A percentile compares a stretch with the other conserved stretches of the same genome.
Conservation (phyloP, 75 land plant species). For the Pinus taeda region DNA sequence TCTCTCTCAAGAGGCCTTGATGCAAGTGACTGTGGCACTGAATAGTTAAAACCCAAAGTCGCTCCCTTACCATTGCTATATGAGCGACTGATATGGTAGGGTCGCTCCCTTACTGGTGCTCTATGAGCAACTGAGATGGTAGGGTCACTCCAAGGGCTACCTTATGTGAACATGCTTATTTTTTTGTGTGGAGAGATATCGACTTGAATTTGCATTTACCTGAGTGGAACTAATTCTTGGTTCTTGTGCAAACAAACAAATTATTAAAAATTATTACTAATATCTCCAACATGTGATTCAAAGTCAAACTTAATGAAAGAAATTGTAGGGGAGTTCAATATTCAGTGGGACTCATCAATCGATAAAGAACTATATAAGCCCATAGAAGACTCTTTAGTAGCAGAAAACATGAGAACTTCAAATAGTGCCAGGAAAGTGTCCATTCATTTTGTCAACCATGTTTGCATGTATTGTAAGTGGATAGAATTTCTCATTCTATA, state of each 20-base stretch:
- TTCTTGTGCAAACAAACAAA: constrained; percentile 33
- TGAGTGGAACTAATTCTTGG: constrained; percentile 27
- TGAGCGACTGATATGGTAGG: too few relatives aligned
- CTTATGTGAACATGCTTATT: too few relatives aligned
- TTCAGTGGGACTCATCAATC: constrained; percentile 7
- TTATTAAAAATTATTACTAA: constrained; percentile 22
- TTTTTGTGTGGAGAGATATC: constrained; percentile 21
- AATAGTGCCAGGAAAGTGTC: background rate
- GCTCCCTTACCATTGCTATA: too few relatives aligned
- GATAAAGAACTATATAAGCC: background rate
- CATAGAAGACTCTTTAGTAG: background rate
- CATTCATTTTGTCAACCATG: background rate
- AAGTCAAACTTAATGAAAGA: constrained; percentile 32
- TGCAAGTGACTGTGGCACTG: too few relatives aligned
- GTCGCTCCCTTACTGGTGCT: too few relatives aligned
- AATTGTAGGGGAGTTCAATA: constrained; percentile 15
- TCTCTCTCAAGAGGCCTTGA: too few relatives aligned
- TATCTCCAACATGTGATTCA: constrained; percentile 15
- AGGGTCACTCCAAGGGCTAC: too few relatives aligned
- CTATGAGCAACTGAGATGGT: too few relatives aligned
- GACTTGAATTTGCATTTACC: constrained; percentile 18
- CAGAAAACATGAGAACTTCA: background rate
- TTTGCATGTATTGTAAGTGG: background rate
- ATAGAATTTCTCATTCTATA: too few relatives aligned
- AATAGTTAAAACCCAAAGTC: too few relatives aligned